These are phyloP conservation scores for Zangia roseola DNA, from an alignment of 768 basidiomycete species.

Conservation along the genomic window DNA sequence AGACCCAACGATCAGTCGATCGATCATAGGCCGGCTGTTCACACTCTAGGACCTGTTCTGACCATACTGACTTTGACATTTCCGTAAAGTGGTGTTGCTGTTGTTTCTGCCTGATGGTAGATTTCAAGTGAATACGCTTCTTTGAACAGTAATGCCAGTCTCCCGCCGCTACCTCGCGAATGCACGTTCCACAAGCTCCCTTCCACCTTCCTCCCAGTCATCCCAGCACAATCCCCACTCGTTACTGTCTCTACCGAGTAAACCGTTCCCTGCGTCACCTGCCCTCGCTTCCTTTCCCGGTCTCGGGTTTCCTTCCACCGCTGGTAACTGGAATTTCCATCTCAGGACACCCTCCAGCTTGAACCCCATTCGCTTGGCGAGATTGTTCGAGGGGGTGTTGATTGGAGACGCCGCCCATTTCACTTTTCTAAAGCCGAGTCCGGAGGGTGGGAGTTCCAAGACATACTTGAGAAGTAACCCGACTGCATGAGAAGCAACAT, in stretches of 20 bases:
- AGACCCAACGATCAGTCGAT: too few relatives aligned
- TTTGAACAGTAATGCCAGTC: background rate
- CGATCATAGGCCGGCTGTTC: too few relatives aligned
- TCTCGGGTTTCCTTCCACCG: constrained; percentile 21
- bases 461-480: constrained; percentile 34
- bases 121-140: too few relatives aligned
- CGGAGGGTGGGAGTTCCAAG: constrained; percentile 29
- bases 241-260: constrained; percentile 31
- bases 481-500: constrained; percentile 40
- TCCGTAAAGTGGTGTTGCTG: too few relatives aligned
- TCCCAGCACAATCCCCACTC: constrained; percentile 43
- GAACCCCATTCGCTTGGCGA: constrained; percentile 48
- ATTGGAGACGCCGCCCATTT: constrained; percentile 39
- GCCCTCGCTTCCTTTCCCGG: constrained; percentile 25
- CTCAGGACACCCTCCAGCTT: constrained; percentile 39
- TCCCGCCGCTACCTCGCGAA: constrained; percentile 18
- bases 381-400: constrained; percentile 37
- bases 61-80: too few relatives aligned
- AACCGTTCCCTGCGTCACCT: constrained; percentile 26
- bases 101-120: too few relatives aligned
- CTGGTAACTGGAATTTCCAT: constrained; percentile 40
- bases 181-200: constrained; percentile 30
- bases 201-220: constrained; percentile 38
- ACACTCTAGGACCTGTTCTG: too few relatives aligned
- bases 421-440: constrained; percentile 47